These are phyloP conservation scores for Kregervanrija delftensis DNA, from an alignment of 805 yeast species.

Conservation along the genomic window DNA sequence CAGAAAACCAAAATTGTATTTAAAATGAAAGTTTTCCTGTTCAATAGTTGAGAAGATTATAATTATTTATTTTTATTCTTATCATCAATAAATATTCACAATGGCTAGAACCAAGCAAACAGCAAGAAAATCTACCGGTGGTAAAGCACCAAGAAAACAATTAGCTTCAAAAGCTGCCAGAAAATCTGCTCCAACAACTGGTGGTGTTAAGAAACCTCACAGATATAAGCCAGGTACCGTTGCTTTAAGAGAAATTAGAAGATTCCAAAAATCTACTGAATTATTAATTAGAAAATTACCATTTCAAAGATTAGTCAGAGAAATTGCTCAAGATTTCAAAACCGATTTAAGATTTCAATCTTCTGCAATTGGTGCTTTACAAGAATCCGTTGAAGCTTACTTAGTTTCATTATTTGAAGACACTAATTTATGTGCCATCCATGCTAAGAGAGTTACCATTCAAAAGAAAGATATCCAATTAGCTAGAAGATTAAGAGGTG, in stretches of 20 bases:
- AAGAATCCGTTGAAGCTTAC: constrained; percentile 98
- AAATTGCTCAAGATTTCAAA: constrained; percentile 91
- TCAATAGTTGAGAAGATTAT: not conserved
- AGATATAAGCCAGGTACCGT: constrained; percentile 97
- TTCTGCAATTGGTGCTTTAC: constrained; percentile 95
- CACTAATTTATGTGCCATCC: constrained; percentile 97
- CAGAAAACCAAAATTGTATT: not conserved
- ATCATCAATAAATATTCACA: constrained; percentile 11
- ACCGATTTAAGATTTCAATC: constrained; percentile 95
- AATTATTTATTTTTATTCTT: not conserved
- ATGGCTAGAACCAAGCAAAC: constrained; percentile 95
- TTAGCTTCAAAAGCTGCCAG: constrained; percentile 89
- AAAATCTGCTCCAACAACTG: constrained; percentile 86
- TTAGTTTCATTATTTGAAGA: constrained; percentile 94
- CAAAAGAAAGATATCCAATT: constrained; percentile 97
- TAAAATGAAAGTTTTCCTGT: not conserved
- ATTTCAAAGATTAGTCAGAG: constrained; percentile 94
- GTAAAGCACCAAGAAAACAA: constrained; percentile 94
- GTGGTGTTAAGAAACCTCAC: constrained; percentile 93
- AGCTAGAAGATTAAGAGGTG: constrained; percentile 98
- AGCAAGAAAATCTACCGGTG: constrained; percentile 93
- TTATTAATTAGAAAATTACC: constrained; percentile 93
- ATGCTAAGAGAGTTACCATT: constrained; percentile 98
- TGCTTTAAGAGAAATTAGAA: constrained; percentile 94
- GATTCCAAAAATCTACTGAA: constrained; percentile 96